Conservation (phyloP, 1,139 yeast genomes). For the Hemisphaericaspora subhashii region DNA sequence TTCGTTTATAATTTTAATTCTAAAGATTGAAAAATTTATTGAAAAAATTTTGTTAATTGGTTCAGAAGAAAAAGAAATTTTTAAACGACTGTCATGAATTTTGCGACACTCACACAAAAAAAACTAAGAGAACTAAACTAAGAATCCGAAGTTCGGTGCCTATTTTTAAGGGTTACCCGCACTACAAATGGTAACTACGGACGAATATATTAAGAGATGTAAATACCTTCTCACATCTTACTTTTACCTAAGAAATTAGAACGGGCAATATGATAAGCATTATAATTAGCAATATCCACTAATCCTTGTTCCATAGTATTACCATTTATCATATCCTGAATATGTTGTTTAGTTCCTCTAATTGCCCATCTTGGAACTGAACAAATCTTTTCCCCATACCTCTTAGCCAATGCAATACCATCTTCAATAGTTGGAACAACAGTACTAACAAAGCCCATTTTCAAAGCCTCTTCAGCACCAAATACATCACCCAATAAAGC, state of each 20-base stretch:
- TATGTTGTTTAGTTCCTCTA: conserved; percentile 60
- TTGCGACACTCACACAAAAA: no score
- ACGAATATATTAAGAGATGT: no score
- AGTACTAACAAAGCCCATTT: conserved; percentile 54
- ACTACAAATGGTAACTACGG: no score
- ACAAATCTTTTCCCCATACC: conserved; percentile 53
- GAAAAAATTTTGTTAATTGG: no score
- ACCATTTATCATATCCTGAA: conserved; percentile 55
- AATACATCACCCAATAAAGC: conserved; percentile 66
- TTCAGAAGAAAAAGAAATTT: no score
- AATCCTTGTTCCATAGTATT: conserved; percentile 50
- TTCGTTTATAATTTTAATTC: no score
- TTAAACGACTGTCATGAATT: no score
- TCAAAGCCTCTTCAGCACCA: conserved; percentile 54
- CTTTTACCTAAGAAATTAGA: conserved; percentile 4
- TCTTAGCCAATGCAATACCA: conserved; percentile 51
- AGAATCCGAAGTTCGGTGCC: no score
- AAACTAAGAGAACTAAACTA: no score
- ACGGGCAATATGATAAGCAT: conserved; percentile 42
- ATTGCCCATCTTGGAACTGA: conserved; percentile 58
- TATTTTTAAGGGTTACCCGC: no score
- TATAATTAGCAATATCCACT: conserved; percentile 52
- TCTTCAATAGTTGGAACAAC: conserved; percentile 47
- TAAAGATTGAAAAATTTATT: no score
- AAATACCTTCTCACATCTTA: no score